phyloP scores from a whole-genome alignment of 2,329 filamentous ascomycete species.

The Sclerotinia borealis region DNA sequence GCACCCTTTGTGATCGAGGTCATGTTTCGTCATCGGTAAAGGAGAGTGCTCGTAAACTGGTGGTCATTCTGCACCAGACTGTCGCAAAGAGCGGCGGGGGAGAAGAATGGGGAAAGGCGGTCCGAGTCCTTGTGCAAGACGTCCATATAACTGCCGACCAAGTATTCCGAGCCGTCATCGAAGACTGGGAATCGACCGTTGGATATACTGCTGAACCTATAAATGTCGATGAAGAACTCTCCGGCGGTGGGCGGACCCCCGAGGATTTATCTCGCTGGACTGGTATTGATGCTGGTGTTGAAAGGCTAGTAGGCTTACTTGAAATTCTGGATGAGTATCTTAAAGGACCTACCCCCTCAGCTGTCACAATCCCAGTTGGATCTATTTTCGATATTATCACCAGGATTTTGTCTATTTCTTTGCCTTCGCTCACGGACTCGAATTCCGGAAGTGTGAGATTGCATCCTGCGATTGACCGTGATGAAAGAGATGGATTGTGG shows the following conservation, averaged over 20 bases:
- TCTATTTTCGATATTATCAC: conserved; percentile 62
- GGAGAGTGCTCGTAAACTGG: conserved; percentile 55
- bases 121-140: conserved; percentile 55
- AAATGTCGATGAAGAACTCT: conserved; percentile 42
- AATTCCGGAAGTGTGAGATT: conserved; percentile 41
- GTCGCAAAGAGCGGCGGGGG: conserved; percentile 71
- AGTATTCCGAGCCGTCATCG: conserved; percentile 70
- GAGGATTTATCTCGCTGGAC: conserved; percentile 63
- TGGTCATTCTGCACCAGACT: conserved; percentile 69
- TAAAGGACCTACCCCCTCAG: conserved; percentile 54
- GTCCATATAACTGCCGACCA: conserved; percentile 68
- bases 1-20: conserved; percentile 49
- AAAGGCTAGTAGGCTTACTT: conserved; percentile 63
- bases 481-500: conserved; percentile 79
- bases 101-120: conserved; percentile 70
- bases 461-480: conserved; percentile 67
- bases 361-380: conserved; percentile 63
- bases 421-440: conserved; percentile 34
- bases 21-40: conserved; percentile 48
- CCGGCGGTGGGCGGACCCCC: conserved; percentile 40
- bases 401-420: conserved; percentile 62
- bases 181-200: conserved; percentile 70
- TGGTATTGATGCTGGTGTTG: conserved; percentile 66
- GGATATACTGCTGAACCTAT: conserved; percentile 41
- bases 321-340: conserved; percentile 59